A percentile compares a stretch with the other conserved stretches of the same genome.
These are phyloP conservation scores for Ascochyta clinopodiicola DNA, from an alignment of 2,329 filamentous ascomycete genomes.

Conservation along the genomic window DNA sequence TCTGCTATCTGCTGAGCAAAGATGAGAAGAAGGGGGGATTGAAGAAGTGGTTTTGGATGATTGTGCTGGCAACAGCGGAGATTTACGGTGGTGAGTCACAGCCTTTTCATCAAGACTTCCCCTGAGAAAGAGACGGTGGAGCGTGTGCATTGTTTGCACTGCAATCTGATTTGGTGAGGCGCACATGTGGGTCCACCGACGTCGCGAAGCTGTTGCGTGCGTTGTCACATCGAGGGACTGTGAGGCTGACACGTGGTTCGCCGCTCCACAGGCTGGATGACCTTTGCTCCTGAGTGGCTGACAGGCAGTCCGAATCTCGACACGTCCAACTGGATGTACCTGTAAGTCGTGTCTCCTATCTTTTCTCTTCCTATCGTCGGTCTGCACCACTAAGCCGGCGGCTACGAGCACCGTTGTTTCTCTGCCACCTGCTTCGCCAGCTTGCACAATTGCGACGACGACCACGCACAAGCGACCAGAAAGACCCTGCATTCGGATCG, in stretches of 20 bases:
- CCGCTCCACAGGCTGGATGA: slow-evolving; percentile 62
- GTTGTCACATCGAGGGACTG: slow-evolving; percentile 22
- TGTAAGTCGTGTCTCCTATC: slow-evolving; percentile 45
- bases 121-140: slow-evolving; percentile 17
- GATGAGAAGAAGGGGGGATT: slow-evolving; percentile 47
- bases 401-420: not conserved
- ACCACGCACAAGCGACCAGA: not conserved
- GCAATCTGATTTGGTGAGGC: slow-evolving; percentile 24
- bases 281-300: slow-evolving; percentile 70
- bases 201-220: slow-evolving; percentile 27
- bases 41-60: slow-evolving; percentile 61
- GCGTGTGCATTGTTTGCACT: slow-evolving; percentile 18
- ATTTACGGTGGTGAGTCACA: slow-evolving; percentile 62
- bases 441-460: not conserved
- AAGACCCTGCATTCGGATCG: slow-evolving; percentile 6
- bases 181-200: slow-evolving; percentile 27
- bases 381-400: not conserved
- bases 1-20: slow-evolving; percentile 60
- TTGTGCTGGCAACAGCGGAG: slow-evolving; percentile 66
- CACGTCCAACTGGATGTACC: slow-evolving; percentile 65
- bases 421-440: slow-evolving; percentile 1
- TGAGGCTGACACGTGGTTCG: slow-evolving; percentile 49
- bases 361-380: not conserved
- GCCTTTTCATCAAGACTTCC: not conserved
- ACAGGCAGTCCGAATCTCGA: slow-evolving; percentile 64